Conservation (phyloP, 768 basidiomycete species). For the Suillus sp. region DNA sequence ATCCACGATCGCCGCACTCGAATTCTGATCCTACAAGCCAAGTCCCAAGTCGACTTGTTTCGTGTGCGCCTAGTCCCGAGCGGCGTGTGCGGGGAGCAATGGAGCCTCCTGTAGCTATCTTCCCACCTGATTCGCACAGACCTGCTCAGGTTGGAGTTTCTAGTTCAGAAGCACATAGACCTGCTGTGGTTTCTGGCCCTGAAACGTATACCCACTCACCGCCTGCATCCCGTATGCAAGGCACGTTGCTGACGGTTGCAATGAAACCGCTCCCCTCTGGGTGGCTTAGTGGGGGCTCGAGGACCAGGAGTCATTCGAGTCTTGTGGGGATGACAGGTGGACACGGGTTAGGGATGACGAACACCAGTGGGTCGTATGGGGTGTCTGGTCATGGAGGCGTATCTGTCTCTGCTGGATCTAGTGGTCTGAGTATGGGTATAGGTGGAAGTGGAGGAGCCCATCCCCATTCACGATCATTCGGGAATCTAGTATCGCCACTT, state of each 20-base stretch:
- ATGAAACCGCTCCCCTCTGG: constrained; percentile 62
- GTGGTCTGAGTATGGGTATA: background rate
- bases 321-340: background rate
- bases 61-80: constrained; percentile 62
- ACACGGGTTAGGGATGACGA: constrained; percentile 2
- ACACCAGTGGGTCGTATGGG: background rate
- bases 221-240: constrained; percentile 52
- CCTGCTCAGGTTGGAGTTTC: background rate
- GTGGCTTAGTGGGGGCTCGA: constrained; percentile 31
- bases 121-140: background rate
- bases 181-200: constrained; percentile 22
- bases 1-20: constrained; percentile 43
- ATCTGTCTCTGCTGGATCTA: background rate
- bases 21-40: constrained; percentile 32
- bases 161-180: background rate
- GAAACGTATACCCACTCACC: constrained; percentile 56
- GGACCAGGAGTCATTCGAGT: background rate
- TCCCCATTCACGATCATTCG: background rate
- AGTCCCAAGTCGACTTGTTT: constrained; percentile 27
- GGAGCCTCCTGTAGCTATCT: constrained; percentile 10
- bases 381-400: background rate
- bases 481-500: background rate
- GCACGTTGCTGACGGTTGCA: constrained; percentile 54
- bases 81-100: constrained; percentile 23
- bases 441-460: background rate